Evolutionary conservation across 139 green algal genomes (phyloP).

Genomic region (Microglena sp.): DNA sequence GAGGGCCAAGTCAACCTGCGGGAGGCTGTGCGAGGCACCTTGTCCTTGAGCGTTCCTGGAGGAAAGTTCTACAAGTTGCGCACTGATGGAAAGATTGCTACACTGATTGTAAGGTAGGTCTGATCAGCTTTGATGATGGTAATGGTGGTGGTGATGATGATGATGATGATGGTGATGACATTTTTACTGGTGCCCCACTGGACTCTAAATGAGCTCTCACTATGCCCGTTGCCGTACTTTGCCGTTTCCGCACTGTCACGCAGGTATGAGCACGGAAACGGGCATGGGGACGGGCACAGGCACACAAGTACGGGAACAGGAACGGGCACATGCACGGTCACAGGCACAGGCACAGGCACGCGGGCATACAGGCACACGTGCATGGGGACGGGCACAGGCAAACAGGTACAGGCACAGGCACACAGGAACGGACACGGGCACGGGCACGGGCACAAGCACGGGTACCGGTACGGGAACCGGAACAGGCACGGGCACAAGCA

Average conservation of each 20-base stretch:
- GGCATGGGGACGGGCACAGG: too few relatives aligned
- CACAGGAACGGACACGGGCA: neutral
- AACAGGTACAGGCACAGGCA: neutral
- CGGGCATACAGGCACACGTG: too few relatives aligned
- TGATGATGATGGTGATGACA: neutral
- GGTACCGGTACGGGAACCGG: too few relatives aligned
- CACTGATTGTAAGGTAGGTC: constrained; percentile 31
- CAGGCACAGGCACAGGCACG: too few relatives aligned
- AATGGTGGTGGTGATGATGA: neutral
- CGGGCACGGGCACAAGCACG: neutral
- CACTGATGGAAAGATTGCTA: constrained; percentile 39
- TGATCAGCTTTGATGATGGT: neutral
- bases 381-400: too few relatives aligned
- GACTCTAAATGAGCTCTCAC: too few relatives aligned
- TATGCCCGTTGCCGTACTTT: too few relatives aligned
- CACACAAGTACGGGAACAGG: too few relatives aligned
- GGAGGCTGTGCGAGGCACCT: constrained; percentile 48
- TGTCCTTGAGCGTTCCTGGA: constrained; percentile 43
- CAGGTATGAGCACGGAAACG: too few relatives aligned
- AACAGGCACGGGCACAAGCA: neutral
- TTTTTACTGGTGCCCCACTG: neutral
- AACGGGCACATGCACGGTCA: too few relatives aligned
- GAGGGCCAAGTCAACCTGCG: constrained; percentile 70
- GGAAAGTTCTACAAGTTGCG: constrained; percentile 60
- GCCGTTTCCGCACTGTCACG: too few relatives aligned